phyloP scores from a whole-genome alignment of 2,329 filamentous ascomycete species.

The Huntiella omanensis region DNA sequence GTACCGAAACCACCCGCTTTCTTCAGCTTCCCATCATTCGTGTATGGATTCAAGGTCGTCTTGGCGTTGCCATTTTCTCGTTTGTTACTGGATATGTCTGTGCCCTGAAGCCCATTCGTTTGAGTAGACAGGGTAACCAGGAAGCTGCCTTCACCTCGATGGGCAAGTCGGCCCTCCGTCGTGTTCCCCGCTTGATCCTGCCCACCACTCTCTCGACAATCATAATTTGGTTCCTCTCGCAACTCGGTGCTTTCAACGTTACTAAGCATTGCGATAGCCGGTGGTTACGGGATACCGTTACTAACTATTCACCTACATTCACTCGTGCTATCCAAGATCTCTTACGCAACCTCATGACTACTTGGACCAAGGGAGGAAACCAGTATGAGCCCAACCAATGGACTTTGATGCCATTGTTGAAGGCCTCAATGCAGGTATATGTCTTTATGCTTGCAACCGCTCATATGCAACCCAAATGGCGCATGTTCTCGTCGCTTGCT shows the following conservation, averaged over 20 bases:
- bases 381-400: slow-evolving; percentile 39
- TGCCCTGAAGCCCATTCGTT: slow-evolving; percentile 38
- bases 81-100: slow-evolving; percentile 47
- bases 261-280: slow-evolving; percentile 23
- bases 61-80: slow-evolving; percentile 48
- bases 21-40: slow-evolving; percentile 41
- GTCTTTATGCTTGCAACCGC: slow-evolving; percentile 31
- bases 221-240: slow-evolving; percentile 32
- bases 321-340: slow-evolving; percentile 15
- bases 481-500: slow-evolving; percentile 26
- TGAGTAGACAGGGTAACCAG: slow-evolving; percentile 33
- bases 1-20: slow-evolving; percentile 26
- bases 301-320: slow-evolving; percentile 25
- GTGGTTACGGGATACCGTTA: slow-evolving; percentile 22
- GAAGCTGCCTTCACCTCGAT: slow-evolving; percentile 34
- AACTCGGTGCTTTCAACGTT: slow-evolving; percentile 37
- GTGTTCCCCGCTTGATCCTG: slow-evolving; percentile 37
- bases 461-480: slow-evolving; percentile 28
- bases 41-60: slow-evolving; percentile 39
- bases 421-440: slow-evolving; percentile 36
- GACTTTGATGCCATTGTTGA: slow-evolving; percentile 35
- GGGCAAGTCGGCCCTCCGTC: slow-evolving; percentile 36
- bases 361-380: slow-evolving; percentile 32
- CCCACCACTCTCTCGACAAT: slow-evolving; percentile 37
- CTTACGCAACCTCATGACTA: slow-evolving; percentile 26